Evolutionary conservation across 768 basidiomycete species (phyloP).

Genomic region (Mrakia blollopis): DNA sequence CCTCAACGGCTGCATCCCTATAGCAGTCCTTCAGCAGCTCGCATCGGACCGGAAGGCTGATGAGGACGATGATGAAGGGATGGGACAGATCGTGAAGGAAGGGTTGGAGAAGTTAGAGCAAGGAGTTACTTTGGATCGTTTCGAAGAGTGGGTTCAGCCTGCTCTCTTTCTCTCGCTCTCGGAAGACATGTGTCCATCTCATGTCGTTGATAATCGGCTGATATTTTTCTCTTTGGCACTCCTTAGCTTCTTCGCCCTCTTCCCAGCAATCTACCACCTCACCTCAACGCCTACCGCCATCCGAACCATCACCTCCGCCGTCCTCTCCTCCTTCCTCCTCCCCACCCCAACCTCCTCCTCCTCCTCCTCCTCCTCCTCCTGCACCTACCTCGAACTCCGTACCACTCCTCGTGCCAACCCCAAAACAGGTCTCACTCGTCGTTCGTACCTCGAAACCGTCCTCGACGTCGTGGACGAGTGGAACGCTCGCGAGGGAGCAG

Average conservation of each 20-base stretch:
- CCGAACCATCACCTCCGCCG: slow-evolving; percentile 57
- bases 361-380: too few species aligned
- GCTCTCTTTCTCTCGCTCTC: neutral
- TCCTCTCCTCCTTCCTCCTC: slow-evolving; percentile 59
- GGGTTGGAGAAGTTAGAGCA: slow-evolving; percentile 50
- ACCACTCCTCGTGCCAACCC: slow-evolving; percentile 60
- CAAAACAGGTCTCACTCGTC: slow-evolving; percentile 54
- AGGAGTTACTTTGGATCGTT: slow-evolving; percentile 51
- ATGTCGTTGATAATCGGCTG: too few species aligned
- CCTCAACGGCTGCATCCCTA: slow-evolving; percentile 76
- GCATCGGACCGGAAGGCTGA: slow-evolving; percentile 47
- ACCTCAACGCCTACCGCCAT: slow-evolving; percentile 60
- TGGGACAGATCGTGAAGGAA: slow-evolving; percentile 46
- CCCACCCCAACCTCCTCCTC: slow-evolving; percentile 36
- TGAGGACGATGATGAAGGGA: slow-evolving; percentile 4
- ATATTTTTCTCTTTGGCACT: too few species aligned
- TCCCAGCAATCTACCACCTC: slow-evolving; percentile 72
- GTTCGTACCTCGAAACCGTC: slow-evolving; percentile 61
- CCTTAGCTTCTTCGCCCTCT: slow-evolving; percentile 59
- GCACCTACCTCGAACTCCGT: slow-evolving; percentile 74
- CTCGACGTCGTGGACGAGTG: slow-evolving; percentile 44
- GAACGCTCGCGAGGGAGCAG: neutral
- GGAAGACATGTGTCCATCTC: too few species aligned
- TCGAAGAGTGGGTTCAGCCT: slow-evolving; percentile 50
- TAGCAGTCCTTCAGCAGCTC: slow-evolving; percentile 59